These are phyloP conservation scores for Dichotomocladium elegans DNA, from an alignment of 371 early-diverging fungal species.

Conservation along the genomic window DNA sequence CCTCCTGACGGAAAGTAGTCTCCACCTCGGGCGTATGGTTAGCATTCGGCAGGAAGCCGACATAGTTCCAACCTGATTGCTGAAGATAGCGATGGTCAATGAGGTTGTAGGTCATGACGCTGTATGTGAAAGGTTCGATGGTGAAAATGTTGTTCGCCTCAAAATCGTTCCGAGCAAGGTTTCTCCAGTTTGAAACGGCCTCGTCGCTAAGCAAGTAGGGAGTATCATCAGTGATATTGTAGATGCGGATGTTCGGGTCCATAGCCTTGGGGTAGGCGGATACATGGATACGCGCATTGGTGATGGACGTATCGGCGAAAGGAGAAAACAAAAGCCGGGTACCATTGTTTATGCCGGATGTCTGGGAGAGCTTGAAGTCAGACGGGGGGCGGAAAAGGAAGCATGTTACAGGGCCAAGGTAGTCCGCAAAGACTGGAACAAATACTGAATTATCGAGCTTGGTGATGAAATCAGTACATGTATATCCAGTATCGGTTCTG, in stretches of 20 bases:
- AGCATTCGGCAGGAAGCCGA: conserved; percentile 41
- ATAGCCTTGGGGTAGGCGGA: conserved; percentile 39
- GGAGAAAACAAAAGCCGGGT: conserved; percentile 35
- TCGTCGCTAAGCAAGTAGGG: conserved; percentile 16
- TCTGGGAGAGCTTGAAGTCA: conserved; percentile 28
- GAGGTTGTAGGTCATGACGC: conserved; percentile 32
- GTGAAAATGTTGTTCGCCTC: conserved; percentile 34
- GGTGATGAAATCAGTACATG: conserved; percentile 22
- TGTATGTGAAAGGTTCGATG: conserved; percentile 37
- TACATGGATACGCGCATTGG: conserved; percentile 38
- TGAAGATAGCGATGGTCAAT: conserved; percentile 41
- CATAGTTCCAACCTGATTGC: conserved; percentile 43
- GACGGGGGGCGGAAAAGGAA: conserved; percentile 33
- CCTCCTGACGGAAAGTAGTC: conserved; percentile 36
- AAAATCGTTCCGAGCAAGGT: conserved; percentile 36
- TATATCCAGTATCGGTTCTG: conserved; percentile 33
- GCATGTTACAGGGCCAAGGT: conserved; percentile 38
- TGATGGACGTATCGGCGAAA: conserved; percentile 29
- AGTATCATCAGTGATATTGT: conserved; percentile 20
- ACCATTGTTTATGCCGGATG: conserved; percentile 42
- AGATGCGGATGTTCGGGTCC: conserved; percentile 40
- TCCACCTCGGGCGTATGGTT: conserved; percentile 39
- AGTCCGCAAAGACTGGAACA: conserved; percentile 29
- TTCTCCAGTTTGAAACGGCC: conserved; percentile 34
- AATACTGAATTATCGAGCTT: conserved; percentile 35